Conservation (phyloP, 1,284 basidiomycete genomes). For the Malassezia equina region DNA sequence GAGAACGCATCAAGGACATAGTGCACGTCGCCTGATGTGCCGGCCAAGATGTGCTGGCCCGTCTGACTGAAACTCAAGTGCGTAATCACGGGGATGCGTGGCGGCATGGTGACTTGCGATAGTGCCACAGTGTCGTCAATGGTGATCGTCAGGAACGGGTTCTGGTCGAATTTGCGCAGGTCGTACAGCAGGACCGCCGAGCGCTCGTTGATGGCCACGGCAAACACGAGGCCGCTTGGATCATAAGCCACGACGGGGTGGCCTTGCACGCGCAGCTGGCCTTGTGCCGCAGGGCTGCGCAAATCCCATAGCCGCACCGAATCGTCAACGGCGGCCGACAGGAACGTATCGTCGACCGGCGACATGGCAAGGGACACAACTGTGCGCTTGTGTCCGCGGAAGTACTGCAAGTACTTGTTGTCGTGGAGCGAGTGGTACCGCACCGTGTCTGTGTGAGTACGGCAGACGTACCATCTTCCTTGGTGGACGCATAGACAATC, state of each 20-base stretch:
- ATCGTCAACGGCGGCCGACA: slow-evolving; percentile 85
- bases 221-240: slow-evolving; percentile 76
- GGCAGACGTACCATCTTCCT: slow-evolving; percentile 60
- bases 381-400: slow-evolving; percentile 69
- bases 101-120: slow-evolving; percentile 49
- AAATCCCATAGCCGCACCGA: slow-evolving; percentile 96
- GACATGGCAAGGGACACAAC: slow-evolving; percentile 86
- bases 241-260: slow-evolving; percentile 83
- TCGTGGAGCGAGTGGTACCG: slow-evolving; percentile 90
- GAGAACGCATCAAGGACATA: slow-evolving; percentile 56
- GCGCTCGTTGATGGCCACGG: slow-evolving; percentile 67
- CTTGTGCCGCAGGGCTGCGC: slow-evolving; percentile 62
- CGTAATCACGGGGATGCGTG: slow-evolving; percentile 79
- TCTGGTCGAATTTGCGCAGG: slow-evolving; percentile 72
- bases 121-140: slow-evolving; percentile 54
- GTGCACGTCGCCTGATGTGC: slow-evolving; percentile 82
- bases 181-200: slow-evolving; percentile 57
- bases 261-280: slow-evolving; percentile 53
- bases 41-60: slow-evolving; percentile 78
- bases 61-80: slow-evolving; percentile 74
- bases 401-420: slow-evolving; percentile 91
- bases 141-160: slow-evolving; percentile 71
- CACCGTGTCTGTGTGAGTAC: slow-evolving; percentile 57
- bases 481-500: slow-evolving; percentile 84
- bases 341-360: slow-evolving; percentile 85